Evolutionary conservation across 441 rosid genomes (phyloP).

Genomic region (Mallotus repandus): DNA sequence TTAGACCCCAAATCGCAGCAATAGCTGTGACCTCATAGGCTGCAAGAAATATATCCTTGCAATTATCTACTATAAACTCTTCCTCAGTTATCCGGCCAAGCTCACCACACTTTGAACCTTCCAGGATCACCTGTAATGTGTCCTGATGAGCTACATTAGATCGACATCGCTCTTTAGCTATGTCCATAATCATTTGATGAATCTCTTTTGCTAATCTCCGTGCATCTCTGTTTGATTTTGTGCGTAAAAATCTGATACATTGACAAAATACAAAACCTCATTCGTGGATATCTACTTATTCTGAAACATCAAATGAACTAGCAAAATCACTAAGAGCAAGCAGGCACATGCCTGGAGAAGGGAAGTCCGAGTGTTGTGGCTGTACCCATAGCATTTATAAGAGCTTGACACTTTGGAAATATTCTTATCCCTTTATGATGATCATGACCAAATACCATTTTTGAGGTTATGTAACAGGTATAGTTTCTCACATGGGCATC

Average conservation of each 20-base stretch:
- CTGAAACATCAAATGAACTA: no score
- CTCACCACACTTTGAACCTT: slow-evolving; percentile 2
- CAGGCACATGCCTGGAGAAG: neutral
- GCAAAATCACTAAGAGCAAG: neutral
- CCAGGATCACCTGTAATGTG: slow-evolving; percentile 11
- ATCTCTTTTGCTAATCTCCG: slow-evolving; percentile 16
- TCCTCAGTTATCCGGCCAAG: slow-evolving; percentile 8
- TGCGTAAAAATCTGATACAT: slow-evolving; percentile 24
- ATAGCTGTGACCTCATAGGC: slow-evolving; percentile 27
- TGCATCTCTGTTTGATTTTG: slow-evolving; percentile 2
- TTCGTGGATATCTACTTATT: no score
- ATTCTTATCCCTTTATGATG: slow-evolving; percentile 7
- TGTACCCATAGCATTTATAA: neutral
- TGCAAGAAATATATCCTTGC: slow-evolving; percentile 26
- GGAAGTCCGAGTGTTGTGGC: slow-evolving; percentile 7
- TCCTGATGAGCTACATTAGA: slow-evolving; percentile 1
- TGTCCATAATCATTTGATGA: slow-evolving; percentile 6
- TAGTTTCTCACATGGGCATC: slow-evolving; percentile 18
- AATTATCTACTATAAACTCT: slow-evolving; percentile 30
- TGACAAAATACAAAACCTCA: neutral
- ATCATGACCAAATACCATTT: slow-evolving; percentile 16
- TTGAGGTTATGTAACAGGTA: slow-evolving; percentile 16
- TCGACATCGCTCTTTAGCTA: neutral
- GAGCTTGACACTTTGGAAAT: neutral
- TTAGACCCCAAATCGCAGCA: slow-evolving; percentile 24